Percentiles rank a stretch among this genome's conserved stretches.
Conservation (phyloP, 2,329 filamentous ascomycete species). For the Aspergillus costaricaensis region DNA sequence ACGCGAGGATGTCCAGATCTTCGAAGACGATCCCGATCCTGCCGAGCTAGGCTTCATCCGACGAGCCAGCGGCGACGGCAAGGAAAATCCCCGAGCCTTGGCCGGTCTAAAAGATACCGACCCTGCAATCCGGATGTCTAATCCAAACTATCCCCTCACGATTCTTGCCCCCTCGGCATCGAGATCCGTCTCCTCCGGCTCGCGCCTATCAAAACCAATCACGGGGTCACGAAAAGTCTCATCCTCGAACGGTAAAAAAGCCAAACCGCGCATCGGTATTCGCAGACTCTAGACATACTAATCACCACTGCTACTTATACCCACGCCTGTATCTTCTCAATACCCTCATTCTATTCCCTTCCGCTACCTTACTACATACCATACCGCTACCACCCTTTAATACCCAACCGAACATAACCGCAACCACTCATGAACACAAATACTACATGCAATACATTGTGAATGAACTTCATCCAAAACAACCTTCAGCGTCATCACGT, state of each 20-base stretch:
- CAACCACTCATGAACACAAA: too few species aligned
- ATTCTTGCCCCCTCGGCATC: slow-evolving; percentile 8
- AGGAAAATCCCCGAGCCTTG: slow-evolving; percentile 25
- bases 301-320: background rate
- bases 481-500: too few species aligned
- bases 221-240: slow-evolving; percentile 27
- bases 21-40: slow-evolving; percentile 32
- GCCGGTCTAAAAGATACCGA: slow-evolving; percentile 19
- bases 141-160: slow-evolving; percentile 5
- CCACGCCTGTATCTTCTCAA: background rate
- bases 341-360: background rate
- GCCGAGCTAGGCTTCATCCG: slow-evolving; percentile 16
- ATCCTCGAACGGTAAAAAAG: slow-evolving; percentile 24
- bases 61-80: slow-evolving; percentile 24
- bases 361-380: background rate
- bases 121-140: background rate
- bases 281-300: slow-evolving; percentile 33
- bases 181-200: slow-evolving; percentile 13
- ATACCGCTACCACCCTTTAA: background rate
- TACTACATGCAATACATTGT: too few species aligned
- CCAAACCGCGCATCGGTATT: slow-evolving; percentile 39
- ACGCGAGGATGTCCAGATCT: slow-evolving; percentile 35
- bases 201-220: slow-evolving; percentile 21
- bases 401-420: too few species aligned
- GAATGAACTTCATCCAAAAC: too few species aligned